Evolutionary conservation across 352 stramenopile genomes (phyloP), one percentile per base, ranked within the genome.

Genomic region (Globisporangium abappressorium): DNA sequence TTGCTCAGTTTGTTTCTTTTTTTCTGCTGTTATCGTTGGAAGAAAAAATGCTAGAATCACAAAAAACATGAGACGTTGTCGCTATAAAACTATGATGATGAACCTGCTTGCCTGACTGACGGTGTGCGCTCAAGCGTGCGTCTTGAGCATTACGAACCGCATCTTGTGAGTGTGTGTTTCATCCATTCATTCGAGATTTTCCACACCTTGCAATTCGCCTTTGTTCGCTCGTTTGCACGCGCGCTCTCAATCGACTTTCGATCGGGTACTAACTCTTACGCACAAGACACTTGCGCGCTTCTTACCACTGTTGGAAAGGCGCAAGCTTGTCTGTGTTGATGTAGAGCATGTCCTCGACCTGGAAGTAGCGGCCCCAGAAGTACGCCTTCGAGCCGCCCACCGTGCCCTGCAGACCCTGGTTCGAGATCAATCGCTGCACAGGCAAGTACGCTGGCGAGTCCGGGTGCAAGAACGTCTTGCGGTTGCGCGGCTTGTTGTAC

Each of bases 391-490:
- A 85, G 46, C 87, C 87, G 24, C 87, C 87, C 20, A 92, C 84
- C 24, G 84, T 70, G 43, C 87, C 87, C 57, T 80, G 86, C 22
- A 79, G 68, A 7, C 87, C 87, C 46, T 79, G 70, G 14, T 70
- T 73, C 38, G 84, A 69, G 65, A 95, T 84, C 62, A 89, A 64
- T 53, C 75, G 73, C 70, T 89, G 79, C 68, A 93, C 83, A 0
- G 84, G 81, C 33, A 84, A 62, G 70, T 94, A 95, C 49, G 85
- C 86, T 0, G 84, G 83, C 58, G 87, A 93, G 65, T 92, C 85
- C 28, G 86, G 81, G 70, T 96, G 88, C 70, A 96, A 59, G 57
- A 96, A 96, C 51, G 88, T 94, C 81, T 94, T 96, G 63, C 88
- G 86, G 56, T 84, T 81, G 47, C 88, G 85, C 56, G 82, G 75